Evolutionary conservation across 805 yeast species (phyloP), one percentile per base, ranked within the genome.

Genomic region (Yamadazyma akitaensis): DNA sequence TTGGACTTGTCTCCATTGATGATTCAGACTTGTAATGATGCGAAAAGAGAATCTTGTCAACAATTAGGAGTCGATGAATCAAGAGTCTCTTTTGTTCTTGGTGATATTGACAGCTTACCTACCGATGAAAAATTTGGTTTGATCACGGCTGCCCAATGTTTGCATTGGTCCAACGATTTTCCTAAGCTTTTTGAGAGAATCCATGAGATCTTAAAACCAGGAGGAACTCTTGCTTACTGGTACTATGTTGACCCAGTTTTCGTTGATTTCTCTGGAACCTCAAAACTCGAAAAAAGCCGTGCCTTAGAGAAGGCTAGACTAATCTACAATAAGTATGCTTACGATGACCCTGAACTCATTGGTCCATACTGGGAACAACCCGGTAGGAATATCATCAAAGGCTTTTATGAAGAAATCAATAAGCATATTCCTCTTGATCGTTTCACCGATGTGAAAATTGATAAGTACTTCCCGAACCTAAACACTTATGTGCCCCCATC

Each of bases 351-450:
- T 0, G 58, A 62, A 2, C 67, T 58, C 37, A 60, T 85, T 39
- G 91, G 91, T 0, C 81, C 82, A 0, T 80, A 80, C 59, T 91
- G 97, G 97, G 86, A 88, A 56, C 85, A 84, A 54, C 94, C 96
- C 0, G 97, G 97, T 0, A 70, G 96, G 40, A 44, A 58, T 5
- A 65, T 76, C 12, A 62, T 91, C 30, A 67, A 82, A 43, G 51
- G 66, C 6, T 57, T 73, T 47, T 72, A 77, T 51, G 56, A 51
- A 13, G 76, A 68, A 10, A 69, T 82, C 5, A 60, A 68, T 31
- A 55, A 76, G n/a, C 56, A 58, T 19, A 67, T 72, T 3, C 81
- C 84, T 2, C 24, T 44, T 0, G 68, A 63, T 2, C 48, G 56
- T 12, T 86, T 74, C 59, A 52, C 58, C 1, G 75, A 81, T 48